A percentile compares a stretch with the other conserved stretches of the same genome.
phyloP scores from a whole-genome alignment of 2,329 filamentous ascomycete genomes.

The Scopulariopsis brevicaulis region DNA sequence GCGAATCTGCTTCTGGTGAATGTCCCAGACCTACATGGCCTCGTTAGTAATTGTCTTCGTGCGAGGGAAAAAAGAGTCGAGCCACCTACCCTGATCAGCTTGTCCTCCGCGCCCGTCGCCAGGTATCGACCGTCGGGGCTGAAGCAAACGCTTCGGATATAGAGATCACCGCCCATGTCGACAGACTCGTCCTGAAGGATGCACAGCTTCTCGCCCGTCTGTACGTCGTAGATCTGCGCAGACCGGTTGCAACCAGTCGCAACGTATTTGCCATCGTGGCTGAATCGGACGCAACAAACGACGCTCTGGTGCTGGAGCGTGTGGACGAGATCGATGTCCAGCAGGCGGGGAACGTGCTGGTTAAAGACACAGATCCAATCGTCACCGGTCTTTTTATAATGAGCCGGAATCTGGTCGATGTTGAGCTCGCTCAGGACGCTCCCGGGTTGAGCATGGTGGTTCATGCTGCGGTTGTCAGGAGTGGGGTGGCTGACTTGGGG shows the following conservation, averaged over 20 bases:
- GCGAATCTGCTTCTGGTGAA: conserved; percentile 69
- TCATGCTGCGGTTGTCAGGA: conserved; percentile 41
- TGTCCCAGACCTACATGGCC: conserved; percentile 75
- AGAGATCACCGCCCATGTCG: conserved; percentile 82
- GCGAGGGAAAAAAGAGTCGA: neutral
- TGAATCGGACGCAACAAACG: conserved; percentile 96
- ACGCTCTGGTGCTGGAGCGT: conserved; percentile 91
- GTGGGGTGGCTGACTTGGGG: conserved; percentile 83
- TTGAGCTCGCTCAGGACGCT: conserved; percentile 76
- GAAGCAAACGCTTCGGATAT: conserved; percentile 97
- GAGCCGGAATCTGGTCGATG: conserved; percentile 70
- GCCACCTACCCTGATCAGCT: conserved; percentile 74
- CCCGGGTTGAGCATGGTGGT: conserved; percentile 27
- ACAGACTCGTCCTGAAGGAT: conserved; percentile 82
- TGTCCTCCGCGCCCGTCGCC: conserved; percentile 94
- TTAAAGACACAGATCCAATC: conserved; percentile 99
- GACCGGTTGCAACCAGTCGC: conserved; percentile 95
- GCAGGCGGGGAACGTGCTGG: conserved; percentile 72
- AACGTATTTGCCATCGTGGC: conserved; percentile 87
- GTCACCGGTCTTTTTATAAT: conserved; percentile 76
- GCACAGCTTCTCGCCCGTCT: conserved; percentile 75
- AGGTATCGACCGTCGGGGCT: conserved; percentile 91
- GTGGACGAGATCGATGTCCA: conserved; percentile 91
- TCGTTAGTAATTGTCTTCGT: conserved; percentile 7
- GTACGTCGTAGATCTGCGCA: conserved; percentile 98